Evolutionary conservation across 2,329 filamentous ascomycete genomes (phyloP).

Genomic region (Delphinella strobiligena): DNA sequence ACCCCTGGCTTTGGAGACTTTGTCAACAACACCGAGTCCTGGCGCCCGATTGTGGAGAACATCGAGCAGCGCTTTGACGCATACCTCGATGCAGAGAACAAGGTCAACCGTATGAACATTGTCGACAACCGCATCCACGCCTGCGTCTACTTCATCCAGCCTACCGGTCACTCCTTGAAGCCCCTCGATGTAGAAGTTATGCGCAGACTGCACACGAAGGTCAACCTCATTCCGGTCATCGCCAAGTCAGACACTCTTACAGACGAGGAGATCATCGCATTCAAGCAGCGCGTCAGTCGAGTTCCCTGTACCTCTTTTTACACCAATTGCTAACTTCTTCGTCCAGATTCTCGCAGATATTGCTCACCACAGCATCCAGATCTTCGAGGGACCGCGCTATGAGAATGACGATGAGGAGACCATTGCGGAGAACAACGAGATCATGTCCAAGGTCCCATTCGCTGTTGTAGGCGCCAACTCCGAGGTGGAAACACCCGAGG

Average conservation of each 20-base stretch:
- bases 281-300: conserved; percentile 83
- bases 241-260: conserved; percentile 97
- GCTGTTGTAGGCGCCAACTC: conserved; percentile 94
- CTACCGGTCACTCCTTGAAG: conserved; percentile 95
- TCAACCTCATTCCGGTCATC: conserved; percentile 98
- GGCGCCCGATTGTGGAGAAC: conserved; percentile 98
- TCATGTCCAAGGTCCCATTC: conserved; percentile 99
- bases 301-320: background rate
- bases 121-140: conserved; percentile 98
- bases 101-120: conserved; percentile 99
- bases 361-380: conserved; percentile 92
- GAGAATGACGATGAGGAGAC: conserved; percentile 99
- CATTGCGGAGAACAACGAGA: conserved; percentile 99
- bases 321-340: background rate
- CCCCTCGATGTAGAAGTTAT: conserved; percentile 98
- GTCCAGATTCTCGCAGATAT: conserved; percentile 88
- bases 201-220: conserved; percentile 98
- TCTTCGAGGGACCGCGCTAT: conserved; percentile 96
- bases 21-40: conserved; percentile 99
- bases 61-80: conserved; percentile 98
- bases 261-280: conserved; percentile 85
- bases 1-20: conserved; percentile 98
- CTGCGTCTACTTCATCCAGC: conserved; percentile 99
- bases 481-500: conserved; percentile 82
- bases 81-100: conserved; percentile 98